Conservation (phyloP, 805 yeast genomes). For the Pichia occidentalis region DNA sequence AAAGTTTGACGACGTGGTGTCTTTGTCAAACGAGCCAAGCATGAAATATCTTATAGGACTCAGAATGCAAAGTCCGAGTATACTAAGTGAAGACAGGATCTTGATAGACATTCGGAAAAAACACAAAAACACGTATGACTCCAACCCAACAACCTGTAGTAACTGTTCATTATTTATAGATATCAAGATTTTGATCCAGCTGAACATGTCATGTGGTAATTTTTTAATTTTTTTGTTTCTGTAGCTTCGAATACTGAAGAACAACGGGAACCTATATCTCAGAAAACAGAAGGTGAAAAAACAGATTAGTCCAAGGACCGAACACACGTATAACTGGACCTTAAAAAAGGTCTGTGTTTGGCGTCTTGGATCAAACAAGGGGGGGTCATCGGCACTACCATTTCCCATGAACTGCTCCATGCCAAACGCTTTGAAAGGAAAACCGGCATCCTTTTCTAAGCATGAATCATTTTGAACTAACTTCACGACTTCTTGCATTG, state of each 20-base stretch:
- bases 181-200: constrained; percentile 47
- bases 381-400: constrained; percentile 24
- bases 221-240: constrained; percentile 38
- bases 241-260: constrained; percentile 50
- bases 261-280: constrained; percentile 49
- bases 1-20: constrained; percentile 10
- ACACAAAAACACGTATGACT: constrained; percentile 52
- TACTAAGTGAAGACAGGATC: constrained; percentile 36
- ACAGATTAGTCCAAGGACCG: constrained; percentile 39
- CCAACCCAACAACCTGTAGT: constrained; percentile 50
- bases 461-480: too few species aligned
- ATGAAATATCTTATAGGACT: constrained; percentile 47
- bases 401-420: too few species aligned
- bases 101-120: constrained; percentile 52
- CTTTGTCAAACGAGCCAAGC: constrained; percentile 43
- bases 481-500: too few species aligned
- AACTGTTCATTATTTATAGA: constrained; percentile 44
- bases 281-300: constrained; percentile 44
- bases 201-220: constrained; percentile 42
- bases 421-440: too few species aligned
- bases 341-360: constrained; percentile 50
- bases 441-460: too few species aligned
- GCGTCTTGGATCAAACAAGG: constrained; percentile 35
- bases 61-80: constrained; percentile 42
- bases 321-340: constrained; percentile 46